Evolutionary conservation across 371 early-diverging fungal genomes (phyloP).

Genomic region (Haplosporangium sp.): DNA sequence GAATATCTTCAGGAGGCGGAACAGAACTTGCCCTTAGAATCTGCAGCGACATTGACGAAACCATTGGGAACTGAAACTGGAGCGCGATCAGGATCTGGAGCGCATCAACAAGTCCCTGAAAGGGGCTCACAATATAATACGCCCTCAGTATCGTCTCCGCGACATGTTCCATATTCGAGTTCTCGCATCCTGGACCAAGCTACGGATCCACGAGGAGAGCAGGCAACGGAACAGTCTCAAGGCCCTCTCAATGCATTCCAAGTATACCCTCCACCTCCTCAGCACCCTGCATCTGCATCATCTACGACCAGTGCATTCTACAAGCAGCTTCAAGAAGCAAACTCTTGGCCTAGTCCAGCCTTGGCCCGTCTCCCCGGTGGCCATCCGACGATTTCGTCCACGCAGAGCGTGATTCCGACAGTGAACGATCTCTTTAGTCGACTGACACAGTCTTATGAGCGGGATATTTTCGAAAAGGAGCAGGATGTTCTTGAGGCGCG

Average conservation of each 20-base stretch:
- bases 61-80: background rate
- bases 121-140: too few species aligned
- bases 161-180: too few species aligned
- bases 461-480: conserved; percentile 69
- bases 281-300: background rate
- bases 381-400: background rate
- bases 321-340: conserved; percentile 28
- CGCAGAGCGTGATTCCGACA: conserved; percentile 38
- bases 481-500: conserved; percentile 63
- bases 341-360: conserved; percentile 11
- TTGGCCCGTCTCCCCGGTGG: conserved; percentile 1
- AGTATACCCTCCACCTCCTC: too few species aligned
- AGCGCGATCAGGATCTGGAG: background rate
- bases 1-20: conserved; percentile 61
- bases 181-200: too few species aligned
- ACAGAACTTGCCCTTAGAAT: conserved; percentile 24
- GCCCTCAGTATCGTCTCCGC: too few species aligned
- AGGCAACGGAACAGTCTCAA: too few species aligned
- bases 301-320: conserved; percentile 14
- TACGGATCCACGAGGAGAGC: too few species aligned
- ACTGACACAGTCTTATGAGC: conserved; percentile 55
- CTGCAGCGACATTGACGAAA: background rate
- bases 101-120: too few species aligned
- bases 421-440: conserved; percentile 45
- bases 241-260: too few species aligned